phyloP scores from a whole-genome alignment of 805 yeast species.

The Priceomyces melissophilus region DNA sequence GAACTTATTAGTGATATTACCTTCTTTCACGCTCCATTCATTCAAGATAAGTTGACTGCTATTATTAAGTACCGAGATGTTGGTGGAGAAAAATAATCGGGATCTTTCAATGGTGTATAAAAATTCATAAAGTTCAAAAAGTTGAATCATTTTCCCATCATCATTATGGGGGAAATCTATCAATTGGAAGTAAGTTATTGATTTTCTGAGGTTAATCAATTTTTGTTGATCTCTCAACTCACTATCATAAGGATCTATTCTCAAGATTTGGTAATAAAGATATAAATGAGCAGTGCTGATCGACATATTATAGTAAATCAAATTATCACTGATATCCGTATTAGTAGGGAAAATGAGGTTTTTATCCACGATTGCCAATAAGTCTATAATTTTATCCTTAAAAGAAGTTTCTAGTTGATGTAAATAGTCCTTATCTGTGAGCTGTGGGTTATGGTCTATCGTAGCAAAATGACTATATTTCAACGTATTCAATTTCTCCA shows the following conservation, averaged over 20 bases:
- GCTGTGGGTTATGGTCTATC: conserved; percentile 15
- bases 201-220: conserved; percentile 22
- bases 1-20: conserved; percentile 9
- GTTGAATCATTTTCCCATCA: conserved; percentile 16
- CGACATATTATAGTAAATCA: conserved; percentile 29
- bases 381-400: conserved; percentile 27
- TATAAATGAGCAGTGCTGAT: conserved; percentile 25
- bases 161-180: conserved; percentile 23
- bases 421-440: conserved; percentile 15
- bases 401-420: conserved; percentile 22
- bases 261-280: conserved; percentile 28
- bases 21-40: conserved; percentile 14
- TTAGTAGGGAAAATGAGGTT: conserved; percentile 18
- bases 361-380: conserved; percentile 20
- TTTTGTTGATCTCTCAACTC: conserved; percentile 30
- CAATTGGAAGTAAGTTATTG: conserved; percentile 30
- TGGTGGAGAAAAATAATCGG: conserved; percentile 15
- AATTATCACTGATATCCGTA: conserved; percentile 17
- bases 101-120: conserved; percentile 27
- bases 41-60: conserved; percentile 15
- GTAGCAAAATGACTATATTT: conserved; percentile 19
- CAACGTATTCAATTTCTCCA: conserved; percentile 26
- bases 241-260: conserved; percentile 21
- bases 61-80: conserved; percentile 9
- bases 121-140: conserved; percentile 30